A percentile compares a stretch with the other conserved stretches of the same genome.
Evolutionary conservation across 2,329 filamentous ascomycete genomes (phyloP).

Genomic region (Parastagonospora avenae): DNA sequence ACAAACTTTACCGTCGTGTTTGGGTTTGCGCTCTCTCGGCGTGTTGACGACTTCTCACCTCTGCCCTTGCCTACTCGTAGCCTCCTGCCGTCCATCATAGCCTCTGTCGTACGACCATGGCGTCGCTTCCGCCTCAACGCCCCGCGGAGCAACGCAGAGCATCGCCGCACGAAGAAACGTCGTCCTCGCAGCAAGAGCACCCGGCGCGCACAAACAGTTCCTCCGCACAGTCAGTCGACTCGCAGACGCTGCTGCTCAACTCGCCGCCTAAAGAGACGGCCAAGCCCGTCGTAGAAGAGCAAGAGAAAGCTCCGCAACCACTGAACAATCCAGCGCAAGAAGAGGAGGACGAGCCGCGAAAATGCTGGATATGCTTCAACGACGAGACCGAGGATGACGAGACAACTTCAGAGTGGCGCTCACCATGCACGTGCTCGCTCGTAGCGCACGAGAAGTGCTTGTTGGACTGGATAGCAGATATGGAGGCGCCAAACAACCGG

Average conservation of each 20-base stretch:
- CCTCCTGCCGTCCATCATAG: background rate
- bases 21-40: too few relatives aligned
- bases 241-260: constrained; percentile 53
- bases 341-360: constrained; percentile 51
- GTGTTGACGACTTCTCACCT: background rate
- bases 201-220: constrained; percentile 40
- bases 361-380: constrained; percentile 73
- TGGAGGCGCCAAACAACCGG: constrained; percentile 67
- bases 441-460: constrained; percentile 90
- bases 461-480: constrained; percentile 90
- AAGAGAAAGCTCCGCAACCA: constrained; percentile 17
- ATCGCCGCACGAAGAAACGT: constrained; percentile 27
- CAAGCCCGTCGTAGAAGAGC: constrained; percentile 15
- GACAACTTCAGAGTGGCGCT: constrained; percentile 73
- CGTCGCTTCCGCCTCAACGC: constrained; percentile 48
- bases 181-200: constrained; percentile 23
- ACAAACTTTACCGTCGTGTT: too few relatives aligned
- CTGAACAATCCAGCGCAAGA: constrained; percentile 8
- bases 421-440: constrained; percentile 87
- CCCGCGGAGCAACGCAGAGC: constrained; percentile 42
- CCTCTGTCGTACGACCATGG: constrained; percentile 37
- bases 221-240: constrained; percentile 51
- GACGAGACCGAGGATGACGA: constrained; percentile 69
- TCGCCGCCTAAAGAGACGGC: constrained; percentile 26
- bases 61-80: background rate